phyloP scores from a whole-genome alignment of 1,139 yeast species.

The Geotrichum australiense region DNA sequence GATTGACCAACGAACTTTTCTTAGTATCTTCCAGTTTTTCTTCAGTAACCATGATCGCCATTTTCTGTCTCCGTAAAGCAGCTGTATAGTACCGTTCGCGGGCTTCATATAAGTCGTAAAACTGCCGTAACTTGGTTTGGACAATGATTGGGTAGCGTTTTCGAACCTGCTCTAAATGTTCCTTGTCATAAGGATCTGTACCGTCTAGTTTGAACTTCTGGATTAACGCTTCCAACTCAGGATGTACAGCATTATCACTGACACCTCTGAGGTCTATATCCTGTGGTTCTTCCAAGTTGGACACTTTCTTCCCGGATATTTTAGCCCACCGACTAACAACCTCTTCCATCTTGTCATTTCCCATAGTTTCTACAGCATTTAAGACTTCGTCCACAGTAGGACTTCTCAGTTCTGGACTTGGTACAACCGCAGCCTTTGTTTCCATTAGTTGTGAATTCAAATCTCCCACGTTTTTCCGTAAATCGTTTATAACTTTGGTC shows the following conservation, averaged over 20 bases:
- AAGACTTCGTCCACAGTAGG: too few relatives aligned
- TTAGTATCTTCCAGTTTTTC: slow-evolving; percentile 2
- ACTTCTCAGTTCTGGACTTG: background rate
- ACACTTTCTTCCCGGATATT: background rate
- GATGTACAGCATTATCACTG: slow-evolving; percentile 6
- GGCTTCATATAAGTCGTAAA: slow-evolving; percentile 19
- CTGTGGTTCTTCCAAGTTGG: background rate
- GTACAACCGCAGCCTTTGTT: too few relatives aligned
- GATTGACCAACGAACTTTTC: too few relatives aligned
- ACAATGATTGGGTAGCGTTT: slow-evolving; percentile 12
- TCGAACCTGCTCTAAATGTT: slow-evolving; percentile 8
- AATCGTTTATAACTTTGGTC: background rate
- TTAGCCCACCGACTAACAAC: background rate
- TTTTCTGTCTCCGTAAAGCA: slow-evolving; percentile 17
- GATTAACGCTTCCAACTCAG: slow-evolving; percentile 7
- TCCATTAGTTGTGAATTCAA: too few relatives aligned
- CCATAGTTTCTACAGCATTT: background rate
- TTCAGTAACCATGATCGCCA: slow-evolving; percentile 5
- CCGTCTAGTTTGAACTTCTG: slow-evolving; percentile 3
- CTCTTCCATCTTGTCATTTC: background rate
- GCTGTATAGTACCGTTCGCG: slow-evolving; percentile 19
- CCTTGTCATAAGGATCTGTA: background rate
- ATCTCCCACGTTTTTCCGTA: background rate
- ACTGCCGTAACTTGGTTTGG: slow-evolving; percentile 12
- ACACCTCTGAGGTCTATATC: background rate